Percentiles rank a stretch among this genome's conserved stretches.
Evolutionary conservation across 139 green algal genomes (phyloP).

Genomic region (Coccomyxa sp.): DNA sequence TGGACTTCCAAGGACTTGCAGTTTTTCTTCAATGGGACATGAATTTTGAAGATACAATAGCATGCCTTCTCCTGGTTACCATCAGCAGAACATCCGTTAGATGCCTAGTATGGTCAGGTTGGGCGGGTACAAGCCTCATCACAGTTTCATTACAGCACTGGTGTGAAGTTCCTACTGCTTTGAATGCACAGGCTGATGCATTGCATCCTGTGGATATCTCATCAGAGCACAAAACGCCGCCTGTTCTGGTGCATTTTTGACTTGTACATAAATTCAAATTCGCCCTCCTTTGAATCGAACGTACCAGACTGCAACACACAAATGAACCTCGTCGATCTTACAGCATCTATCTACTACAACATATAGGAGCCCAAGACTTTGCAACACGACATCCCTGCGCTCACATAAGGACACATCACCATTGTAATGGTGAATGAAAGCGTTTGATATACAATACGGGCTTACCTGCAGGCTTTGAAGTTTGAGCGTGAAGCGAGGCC

Average conservation of each 20-base stretch:
- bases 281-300: constrained; percentile 89
- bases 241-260: constrained; percentile 74
- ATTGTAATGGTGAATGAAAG: neutral
- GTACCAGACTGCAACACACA: constrained; percentile 51
- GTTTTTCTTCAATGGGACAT: too few relatives aligned
- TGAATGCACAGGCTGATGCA: too few relatives aligned
- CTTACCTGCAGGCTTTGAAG: constrained; percentile 84
- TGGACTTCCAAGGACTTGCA: too few relatives aligned
- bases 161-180: too few relatives aligned
- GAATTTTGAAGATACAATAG: too few relatives aligned
- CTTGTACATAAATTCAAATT: constrained; percentile 94
- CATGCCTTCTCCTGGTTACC: too few relatives aligned
- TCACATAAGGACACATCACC: neutral
- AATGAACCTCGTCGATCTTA: neutral
- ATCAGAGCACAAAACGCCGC: constrained; percentile 46
- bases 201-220: too few relatives aligned
- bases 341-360: neutral
- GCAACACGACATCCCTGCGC: neutral
- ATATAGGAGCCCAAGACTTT: neutral
- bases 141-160: too few relatives aligned
- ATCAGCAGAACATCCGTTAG: too few relatives aligned
- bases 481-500: constrained; percentile 94
- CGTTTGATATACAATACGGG: neutral
- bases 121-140: too few relatives aligned
- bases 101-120: too few relatives aligned